Conservation (phyloP, 1,139 yeast species). For the Suhomyces panamericanus region DNA sequence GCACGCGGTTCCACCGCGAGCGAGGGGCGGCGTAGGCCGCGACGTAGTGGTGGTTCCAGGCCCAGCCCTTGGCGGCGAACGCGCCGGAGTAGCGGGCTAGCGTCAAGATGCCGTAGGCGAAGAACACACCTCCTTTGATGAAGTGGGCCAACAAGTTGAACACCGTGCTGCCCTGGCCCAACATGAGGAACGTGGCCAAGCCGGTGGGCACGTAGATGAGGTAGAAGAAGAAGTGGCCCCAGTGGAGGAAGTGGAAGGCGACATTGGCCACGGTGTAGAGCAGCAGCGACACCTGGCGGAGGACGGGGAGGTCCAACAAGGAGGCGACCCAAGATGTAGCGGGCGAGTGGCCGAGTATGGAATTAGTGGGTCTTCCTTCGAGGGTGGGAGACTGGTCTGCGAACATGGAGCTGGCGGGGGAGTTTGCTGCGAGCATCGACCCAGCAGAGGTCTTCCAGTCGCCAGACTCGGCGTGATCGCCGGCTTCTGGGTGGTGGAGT, state of each 20-base stretch:
- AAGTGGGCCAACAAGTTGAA: slow-evolving; percentile 90
- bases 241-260: slow-evolving; percentile 56
- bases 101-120: slow-evolving; percentile 70
- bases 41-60: slow-evolving; percentile 72
- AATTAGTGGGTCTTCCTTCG: no score
- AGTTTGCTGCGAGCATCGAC: slow-evolving; percentile 14
- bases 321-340: slow-evolving; percentile 1
- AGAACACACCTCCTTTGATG: slow-evolving; percentile 92
- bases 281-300: slow-evolving; percentile 10
- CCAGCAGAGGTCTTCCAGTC: slow-evolving; percentile 20
- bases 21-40: slow-evolving; percentile 20
- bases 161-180: slow-evolving; percentile 66
- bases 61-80: slow-evolving; percentile 75
- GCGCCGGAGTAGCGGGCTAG: slow-evolving; percentile 87
- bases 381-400: no score
- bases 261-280: slow-evolving; percentile 16
- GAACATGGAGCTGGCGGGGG: no score
- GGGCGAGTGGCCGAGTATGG: background rate
- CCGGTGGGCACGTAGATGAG: slow-evolving; percentile 69
- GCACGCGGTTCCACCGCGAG: slow-evolving; percentile 39
- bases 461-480: slow-evolving; percentile 4
- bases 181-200: slow-evolving; percentile 65
- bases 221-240: slow-evolving; percentile 64
- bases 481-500: slow-evolving; percentile 2
- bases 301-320: slow-evolving; percentile 13